phyloP scores from a whole-genome alignment of 2,329 filamentous ascomycete genomes.

The Aspergillus niger region DNA sequence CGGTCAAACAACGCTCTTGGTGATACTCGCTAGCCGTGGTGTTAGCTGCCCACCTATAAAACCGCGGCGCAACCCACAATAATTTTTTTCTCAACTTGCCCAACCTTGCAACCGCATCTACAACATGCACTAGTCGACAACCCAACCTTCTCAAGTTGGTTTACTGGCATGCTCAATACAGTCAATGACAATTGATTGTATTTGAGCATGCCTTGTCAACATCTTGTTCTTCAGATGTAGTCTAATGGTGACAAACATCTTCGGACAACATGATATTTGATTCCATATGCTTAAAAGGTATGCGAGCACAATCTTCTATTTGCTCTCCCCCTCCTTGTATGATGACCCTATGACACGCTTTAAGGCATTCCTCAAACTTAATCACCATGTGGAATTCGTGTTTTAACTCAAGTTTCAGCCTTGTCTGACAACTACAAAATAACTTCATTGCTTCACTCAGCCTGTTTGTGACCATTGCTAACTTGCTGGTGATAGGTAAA shows the following conservation, averaged over 20 bases:
- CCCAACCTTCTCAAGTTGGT: neutral
- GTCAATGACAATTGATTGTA: neutral
- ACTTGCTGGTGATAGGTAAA: constrained; percentile 38
- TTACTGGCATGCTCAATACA: neutral
- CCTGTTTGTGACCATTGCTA: constrained; percentile 30
- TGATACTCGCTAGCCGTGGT: constrained; percentile 18
- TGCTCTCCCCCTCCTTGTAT: constrained; percentile 42
- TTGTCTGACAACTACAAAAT: constrained; percentile 58
- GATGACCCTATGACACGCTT: constrained; percentile 65
- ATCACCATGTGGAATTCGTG: constrained; percentile 64
- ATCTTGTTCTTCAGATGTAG: neutral
- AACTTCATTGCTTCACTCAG: constrained; percentile 20
- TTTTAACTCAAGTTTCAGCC: constrained; percentile 66
- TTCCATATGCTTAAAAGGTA: constrained; percentile 47
- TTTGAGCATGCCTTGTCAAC: neutral
- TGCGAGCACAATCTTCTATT: constrained; percentile 16
- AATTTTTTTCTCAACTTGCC: constrained; percentile 20
- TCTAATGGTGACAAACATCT: constrained; percentile 5
- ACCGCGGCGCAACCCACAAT: constrained; percentile 22
- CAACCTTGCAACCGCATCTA: constrained; percentile 20
- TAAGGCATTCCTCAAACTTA: constrained; percentile 70
- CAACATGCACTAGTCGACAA: neutral
- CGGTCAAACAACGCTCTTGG: constrained; percentile 23
- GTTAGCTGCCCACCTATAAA: constrained; percentile 20
- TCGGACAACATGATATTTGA: neutral